Percentiles rank a stretch among this genome's conserved stretches.
These are phyloP conservation scores for Pythium diclinum DNA, from an alignment of 352 stramenopile species.

Conservation along the genomic window DNA sequence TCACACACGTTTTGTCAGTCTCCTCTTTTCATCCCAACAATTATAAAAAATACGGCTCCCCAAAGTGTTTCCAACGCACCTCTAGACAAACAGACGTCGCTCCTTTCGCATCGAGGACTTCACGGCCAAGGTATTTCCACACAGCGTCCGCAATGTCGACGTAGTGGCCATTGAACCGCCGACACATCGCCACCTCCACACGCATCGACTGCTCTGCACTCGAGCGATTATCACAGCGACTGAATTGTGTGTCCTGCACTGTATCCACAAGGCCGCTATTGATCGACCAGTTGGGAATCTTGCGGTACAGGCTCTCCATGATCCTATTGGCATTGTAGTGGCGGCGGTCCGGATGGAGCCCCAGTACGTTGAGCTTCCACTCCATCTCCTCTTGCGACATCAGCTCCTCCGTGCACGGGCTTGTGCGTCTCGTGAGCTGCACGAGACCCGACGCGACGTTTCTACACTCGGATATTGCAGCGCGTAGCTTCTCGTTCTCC, in stretches of 20 bases:
- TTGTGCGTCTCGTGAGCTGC: not conserved
- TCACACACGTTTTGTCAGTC: no score
- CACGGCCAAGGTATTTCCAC: constrained; percentile 13
- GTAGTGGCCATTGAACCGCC: constrained; percentile 17
- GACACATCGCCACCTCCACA: constrained; percentile 19
- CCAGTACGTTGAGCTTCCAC: constrained; percentile 17
- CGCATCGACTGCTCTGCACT: not conserved
- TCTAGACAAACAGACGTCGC: constrained; percentile 2
- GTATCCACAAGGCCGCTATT: constrained; percentile 14
- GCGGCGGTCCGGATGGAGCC: constrained; percentile 9
- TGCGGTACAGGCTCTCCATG: constrained; percentile 15
- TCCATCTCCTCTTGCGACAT: constrained; percentile 23
- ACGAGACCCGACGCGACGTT: constrained; percentile 6
- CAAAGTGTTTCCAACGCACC: not conserved
- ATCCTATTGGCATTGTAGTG: constrained; percentile 22
- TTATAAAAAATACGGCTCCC: no score
- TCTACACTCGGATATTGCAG: constrained; percentile 13
- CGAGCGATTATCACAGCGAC: constrained; percentile 5
- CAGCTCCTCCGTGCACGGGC: not conserved
- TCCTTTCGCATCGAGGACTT: not conserved
- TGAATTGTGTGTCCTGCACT: not conserved
- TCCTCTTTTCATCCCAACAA: no score
- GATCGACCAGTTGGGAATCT: constrained; percentile 17
- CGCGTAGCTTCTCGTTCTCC: constrained; percentile 20
- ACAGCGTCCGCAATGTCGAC: constrained; percentile 19